phyloP scores from a whole-genome alignment of 345 rosid species.

The Camelina sativa region DNA sequence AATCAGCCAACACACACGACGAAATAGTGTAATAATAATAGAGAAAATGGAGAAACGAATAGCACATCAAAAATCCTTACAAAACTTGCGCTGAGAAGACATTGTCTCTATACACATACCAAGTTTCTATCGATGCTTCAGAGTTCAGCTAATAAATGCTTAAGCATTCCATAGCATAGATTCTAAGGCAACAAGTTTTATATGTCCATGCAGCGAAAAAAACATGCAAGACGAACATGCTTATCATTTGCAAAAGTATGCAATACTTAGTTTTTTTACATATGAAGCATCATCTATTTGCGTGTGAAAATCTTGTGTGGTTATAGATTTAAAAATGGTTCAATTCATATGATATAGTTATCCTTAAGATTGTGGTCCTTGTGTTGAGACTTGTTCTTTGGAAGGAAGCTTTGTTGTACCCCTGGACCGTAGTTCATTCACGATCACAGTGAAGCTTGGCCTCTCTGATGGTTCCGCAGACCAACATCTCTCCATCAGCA shows the following conservation, averaged over 20 bases:
- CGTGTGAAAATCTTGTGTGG: background rate
- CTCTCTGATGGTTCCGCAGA: slow-evolving; percentile 23
- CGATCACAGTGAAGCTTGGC: slow-evolving; percentile 12
- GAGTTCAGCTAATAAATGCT: background rate
- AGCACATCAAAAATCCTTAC: background rate
- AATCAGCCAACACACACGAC: too few species aligned
- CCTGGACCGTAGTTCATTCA: slow-evolving; percentile 2
- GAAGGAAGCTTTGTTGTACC: background rate
- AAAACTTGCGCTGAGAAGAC: too few species aligned
- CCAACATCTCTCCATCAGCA: slow-evolving; percentile 12
- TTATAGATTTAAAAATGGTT: background rate
- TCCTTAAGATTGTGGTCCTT: background rate
- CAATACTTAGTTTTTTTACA: background rate
- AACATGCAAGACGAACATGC: background rate
- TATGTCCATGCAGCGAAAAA: background rate
- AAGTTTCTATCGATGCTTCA: background rate
- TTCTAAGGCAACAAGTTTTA: background rate
- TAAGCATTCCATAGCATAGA: too few species aligned
- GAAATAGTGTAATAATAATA: background rate
- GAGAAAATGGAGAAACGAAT: background rate
- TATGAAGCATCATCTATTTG: background rate
- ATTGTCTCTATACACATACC: background rate
- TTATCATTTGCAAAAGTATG: background rate
- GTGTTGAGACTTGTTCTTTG: background rate
- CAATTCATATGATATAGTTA: background rate